Evolutionary conservation across 169 alveolate genomes (phyloP), one percentile per base, ranked within the genome.

Genomic region (Cryptosporidium tyzzeri): DNA sequence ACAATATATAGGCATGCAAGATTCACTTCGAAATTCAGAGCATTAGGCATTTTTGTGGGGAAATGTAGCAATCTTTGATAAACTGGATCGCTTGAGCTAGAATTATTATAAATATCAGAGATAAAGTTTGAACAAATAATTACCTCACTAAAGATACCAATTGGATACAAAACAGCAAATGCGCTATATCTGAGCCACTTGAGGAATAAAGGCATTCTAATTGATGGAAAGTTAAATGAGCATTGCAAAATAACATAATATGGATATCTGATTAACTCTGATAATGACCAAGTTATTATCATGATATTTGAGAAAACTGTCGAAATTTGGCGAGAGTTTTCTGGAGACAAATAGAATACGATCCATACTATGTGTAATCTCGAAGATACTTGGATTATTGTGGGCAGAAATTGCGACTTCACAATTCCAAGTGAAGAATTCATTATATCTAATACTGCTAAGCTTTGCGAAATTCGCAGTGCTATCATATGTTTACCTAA

Each of bases 41-140:
- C n/a, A 33, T 93, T 93, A 18, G 95, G 95, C 95, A 93, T 93
- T 65, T 92, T 91, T 16, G 70, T 14, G 18, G 95, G 95, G 53
- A 51, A 93, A 65, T 85, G 92, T n/a, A 75, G n/a, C 31, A 86
- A 84, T 45, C 68, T 69, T 37, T n/a, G 33, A 31, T 86, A 86
- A 37, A 41, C 12, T 29, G 74, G 48, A 80, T 80, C 50, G 26
- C 29, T 59, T 48, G 75, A 41, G 41, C 29, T 31, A 9, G 75
- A 58, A 37, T 80, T 59, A 23, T 45, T 61, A 37, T 65, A 65
- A 31, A 80, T 65, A 29, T 41, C 59, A 21, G 86, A 51, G 41
- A 92, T 58, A 8, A 71, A 55, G 37, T 69, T 26, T 10, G 92
- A 84, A 39, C 85, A 71, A 14, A 67, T 35, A 18, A 91, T 55